These are phyloP conservation scores for Syncephalastrum sp. DNA, from an alignment of 371 early-diverging fungal genomes.

Conservation along the genomic window DNA sequence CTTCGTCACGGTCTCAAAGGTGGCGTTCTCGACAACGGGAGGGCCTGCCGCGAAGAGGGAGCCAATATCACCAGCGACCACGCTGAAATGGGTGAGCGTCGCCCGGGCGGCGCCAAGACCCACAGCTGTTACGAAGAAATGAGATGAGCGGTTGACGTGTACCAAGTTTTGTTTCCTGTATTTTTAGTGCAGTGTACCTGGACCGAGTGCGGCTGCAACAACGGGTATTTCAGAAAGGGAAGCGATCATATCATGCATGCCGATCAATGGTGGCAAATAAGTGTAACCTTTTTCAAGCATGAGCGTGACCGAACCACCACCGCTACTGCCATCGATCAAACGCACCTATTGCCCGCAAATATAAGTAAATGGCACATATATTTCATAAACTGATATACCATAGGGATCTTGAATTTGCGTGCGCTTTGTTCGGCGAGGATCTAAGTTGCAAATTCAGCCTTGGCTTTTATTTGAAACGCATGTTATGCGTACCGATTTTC, in stretches of 20 bases:
- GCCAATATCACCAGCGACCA: conserved; percentile 31
- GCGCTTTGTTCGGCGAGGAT: conserved; percentile 31
- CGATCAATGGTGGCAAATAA: conserved; percentile 41
- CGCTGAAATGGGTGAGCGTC: conserved; percentile 44
- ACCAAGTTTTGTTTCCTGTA: too few relatives aligned
- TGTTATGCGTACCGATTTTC: conserved; percentile 33
- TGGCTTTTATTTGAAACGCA: background rate
- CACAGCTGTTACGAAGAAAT: conserved; percentile 20
- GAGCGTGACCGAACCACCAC: conserved; percentile 37
- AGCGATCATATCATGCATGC: conserved; percentile 44
- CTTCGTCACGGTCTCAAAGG: conserved; percentile 42
- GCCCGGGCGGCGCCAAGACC: conserved; percentile 46
- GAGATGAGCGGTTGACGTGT: background rate
- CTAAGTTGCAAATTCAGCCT: conserved; percentile 13
- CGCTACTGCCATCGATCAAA: conserved; percentile 47
- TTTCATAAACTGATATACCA: conserved; percentile 14
- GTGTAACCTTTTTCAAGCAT: conserved; percentile 38
- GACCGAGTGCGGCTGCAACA: conserved; percentile 39
- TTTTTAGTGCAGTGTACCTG: conserved; percentile 18
- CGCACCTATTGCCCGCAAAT: conserved; percentile 22
- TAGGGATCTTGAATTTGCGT: conserved; percentile 35
- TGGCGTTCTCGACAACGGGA: conserved; percentile 43
- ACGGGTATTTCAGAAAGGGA: conserved; percentile 46
- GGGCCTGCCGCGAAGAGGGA: conserved; percentile 47
- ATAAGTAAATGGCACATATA: background rate